Evolutionary conservation across 495 filamentous ascomycete genomes (phyloP).

Genomic region (Hypoxylon rickii): DNA sequence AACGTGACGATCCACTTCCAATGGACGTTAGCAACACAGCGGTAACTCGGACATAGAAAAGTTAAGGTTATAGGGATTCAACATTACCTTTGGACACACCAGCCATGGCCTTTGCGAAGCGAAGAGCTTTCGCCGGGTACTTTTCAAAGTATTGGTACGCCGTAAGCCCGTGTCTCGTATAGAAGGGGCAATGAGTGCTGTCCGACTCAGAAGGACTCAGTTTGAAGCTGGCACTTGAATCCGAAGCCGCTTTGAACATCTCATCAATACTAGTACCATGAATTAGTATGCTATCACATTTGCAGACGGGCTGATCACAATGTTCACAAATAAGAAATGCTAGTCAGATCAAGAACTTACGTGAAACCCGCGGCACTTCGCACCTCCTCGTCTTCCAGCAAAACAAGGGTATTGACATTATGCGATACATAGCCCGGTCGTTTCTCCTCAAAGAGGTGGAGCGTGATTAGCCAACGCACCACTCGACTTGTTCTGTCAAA

Average conservation of each 20-base stretch:
- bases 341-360: too few relatives aligned
- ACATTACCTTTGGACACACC: not conserved
- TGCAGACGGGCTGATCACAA: not conserved
- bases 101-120: not conserved
- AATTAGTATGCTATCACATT: too few relatives aligned
- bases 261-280: too few relatives aligned
- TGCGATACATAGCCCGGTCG: not conserved
- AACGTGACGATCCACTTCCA: slow-evolving; percentile 3
- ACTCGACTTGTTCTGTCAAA: slow-evolving; percentile 27
- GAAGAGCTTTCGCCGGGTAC: not conserved
- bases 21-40: too few relatives aligned
- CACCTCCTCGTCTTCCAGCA: too few relatives aligned
- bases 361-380: too few relatives aligned
- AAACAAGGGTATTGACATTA: not conserved
- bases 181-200: not conserved
- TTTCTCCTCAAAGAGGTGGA: slow-evolving; percentile 36
- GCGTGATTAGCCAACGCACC: slow-evolving; percentile 32
- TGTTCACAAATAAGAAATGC: not conserved
- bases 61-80: too few relatives aligned
- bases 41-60: too few relatives aligned
- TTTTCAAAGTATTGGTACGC: not conserved
- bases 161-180: not conserved
- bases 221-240: not conserved
- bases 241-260: not conserved
- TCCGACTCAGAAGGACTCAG: not conserved